Evolutionary conservation across 129 eudicot genomes (phyloP), one percentile per base, ranked within the genome.

Genomic region (Flaveria brownii): DNA sequence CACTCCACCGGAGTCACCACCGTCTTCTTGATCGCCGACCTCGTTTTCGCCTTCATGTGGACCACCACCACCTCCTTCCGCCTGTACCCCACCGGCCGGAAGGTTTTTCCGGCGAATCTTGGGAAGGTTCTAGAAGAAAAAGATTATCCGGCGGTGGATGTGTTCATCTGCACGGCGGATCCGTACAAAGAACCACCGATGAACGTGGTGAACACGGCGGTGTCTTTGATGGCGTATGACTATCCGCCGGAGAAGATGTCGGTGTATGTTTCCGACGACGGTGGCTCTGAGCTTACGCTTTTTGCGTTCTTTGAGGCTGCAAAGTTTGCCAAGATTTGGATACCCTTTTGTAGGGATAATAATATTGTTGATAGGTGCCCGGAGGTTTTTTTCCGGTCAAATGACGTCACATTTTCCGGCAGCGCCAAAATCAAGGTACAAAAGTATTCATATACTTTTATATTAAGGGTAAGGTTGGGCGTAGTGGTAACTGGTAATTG

Each of bases 291-390:
- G 85, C 80, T 86, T 9, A 91, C 94, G 2, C 85, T 95, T 51
- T 91, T 95, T 83, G 99, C 97, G 15, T 85, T 95, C 70, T 77
- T 89, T 85, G 97, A 95, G 83, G 97, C 97, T 62, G 90, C 97
- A 3, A 86, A 83, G 63, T 95, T 95, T 74, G 97, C 81, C 0
- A 85, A 70, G 77, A 74, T 50, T 9, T 91, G 97, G 99, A 2
- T 95, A 28, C 96, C 97, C 0, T 95, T 89, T 78, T 91, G 96
- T 36, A 83, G 82, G 83, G 84, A 83, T 60, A 81, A 89, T 68
- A 77, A 82, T 2, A 36, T 91, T 2, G 49, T 66, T 16, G 92
- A 87, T 14, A 81, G 97, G 54, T 86, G 89, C 63, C 97, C 97
- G 0, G 82, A 84, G 9, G 92, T 80, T 14, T 91, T 80, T 70